A percentile compares a stretch with the other conserved stretches of the same genome.
phyloP scores from a whole-genome alignment of 345 rosid genomes.

The Reutealis trisperma region DNA sequence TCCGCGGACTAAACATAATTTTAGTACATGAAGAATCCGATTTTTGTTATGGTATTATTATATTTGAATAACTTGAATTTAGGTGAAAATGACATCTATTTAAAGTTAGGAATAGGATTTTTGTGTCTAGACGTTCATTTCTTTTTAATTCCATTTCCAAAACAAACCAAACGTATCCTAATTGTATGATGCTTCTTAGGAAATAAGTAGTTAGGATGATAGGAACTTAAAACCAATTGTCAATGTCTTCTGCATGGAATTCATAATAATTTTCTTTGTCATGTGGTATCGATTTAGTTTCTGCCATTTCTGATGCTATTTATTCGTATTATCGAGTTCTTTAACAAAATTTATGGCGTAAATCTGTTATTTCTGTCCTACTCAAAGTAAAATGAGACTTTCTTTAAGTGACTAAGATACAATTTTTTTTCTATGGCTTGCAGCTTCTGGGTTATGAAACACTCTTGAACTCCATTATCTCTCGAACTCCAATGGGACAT shows the following conservation, averaged over 20 bases:
- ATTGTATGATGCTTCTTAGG: not conserved
- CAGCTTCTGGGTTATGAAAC: not conserved
- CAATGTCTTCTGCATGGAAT: not conserved
- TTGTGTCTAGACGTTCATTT: no score
- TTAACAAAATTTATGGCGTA: no score
- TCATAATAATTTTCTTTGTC: not conserved
- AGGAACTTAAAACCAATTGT: no score
- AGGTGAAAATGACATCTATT: not conserved
- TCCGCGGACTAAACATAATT: no score
- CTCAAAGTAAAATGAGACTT: not conserved
- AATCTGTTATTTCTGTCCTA: not conserved
- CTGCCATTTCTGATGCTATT: no score
- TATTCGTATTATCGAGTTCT: not conserved
- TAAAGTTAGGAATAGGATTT: not conserved
- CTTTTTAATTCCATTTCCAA: not conserved
- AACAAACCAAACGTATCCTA: not conserved
- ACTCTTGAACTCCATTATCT: not conserved
- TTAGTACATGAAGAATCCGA: not conserved
- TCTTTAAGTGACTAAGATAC: no score
- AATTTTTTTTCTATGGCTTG: not conserved
- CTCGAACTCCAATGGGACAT: conserved; percentile 18
- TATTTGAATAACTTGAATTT: not conserved
- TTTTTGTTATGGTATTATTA: no score
- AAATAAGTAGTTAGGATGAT: no score
- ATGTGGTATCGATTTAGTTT: no score